Evolutionary conservation across 768 basidiomycete genomes (phyloP).

Genomic region (Pulveroboletus sp.): DNA sequence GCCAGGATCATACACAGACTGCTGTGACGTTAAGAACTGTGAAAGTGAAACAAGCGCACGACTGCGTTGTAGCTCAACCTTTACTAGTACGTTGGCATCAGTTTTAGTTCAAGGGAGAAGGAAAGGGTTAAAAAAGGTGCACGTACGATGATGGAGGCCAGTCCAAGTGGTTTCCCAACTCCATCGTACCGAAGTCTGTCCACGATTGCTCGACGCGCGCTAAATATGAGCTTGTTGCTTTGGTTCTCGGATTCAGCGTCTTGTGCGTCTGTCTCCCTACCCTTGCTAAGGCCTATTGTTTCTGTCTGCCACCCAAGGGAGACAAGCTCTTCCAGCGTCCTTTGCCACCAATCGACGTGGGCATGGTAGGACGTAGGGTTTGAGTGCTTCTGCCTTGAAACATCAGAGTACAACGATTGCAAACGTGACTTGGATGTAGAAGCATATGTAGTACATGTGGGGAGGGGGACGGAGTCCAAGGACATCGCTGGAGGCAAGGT

Average conservation of each 20-base stretch:
- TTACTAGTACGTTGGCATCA: slow-evolving; percentile 44
- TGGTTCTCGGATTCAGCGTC: slow-evolving; percentile 13
- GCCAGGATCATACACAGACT: slow-evolving; percentile 64
- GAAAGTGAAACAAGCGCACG: slow-evolving; percentile 43
- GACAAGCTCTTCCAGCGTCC: slow-evolving; percentile 58
- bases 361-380: slow-evolving; percentile 80
- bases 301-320: slow-evolving; percentile 48
- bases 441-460: slow-evolving; percentile 26
- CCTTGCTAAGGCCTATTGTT: slow-evolving; percentile 8
- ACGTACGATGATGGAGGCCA: slow-evolving; percentile 73
- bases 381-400: slow-evolving; percentile 75
- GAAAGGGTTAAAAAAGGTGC: background rate
- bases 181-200: slow-evolving; percentile 62
- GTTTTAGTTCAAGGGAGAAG: slow-evolving; percentile 2
- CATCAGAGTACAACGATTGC: slow-evolving; percentile 83
- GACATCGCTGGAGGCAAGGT: slow-evolving; percentile 14
- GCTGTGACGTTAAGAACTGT: slow-evolving; percentile 50
- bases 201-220: slow-evolving; percentile 47
- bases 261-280: slow-evolving; percentile 5
- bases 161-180: slow-evolving; percentile 69
- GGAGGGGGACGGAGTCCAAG: slow-evolving; percentile 10
- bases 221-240: slow-evolving; percentile 55
- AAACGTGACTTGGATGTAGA: slow-evolving; percentile 44
- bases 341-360: slow-evolving; percentile 86
- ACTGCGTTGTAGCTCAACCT: slow-evolving; percentile 59